Evolutionary conservation across 2,329 filamentous ascomycete species (phyloP), one percentile per base, ranked within the genome.

Genomic region (Sarocladium oryzae): DNA sequence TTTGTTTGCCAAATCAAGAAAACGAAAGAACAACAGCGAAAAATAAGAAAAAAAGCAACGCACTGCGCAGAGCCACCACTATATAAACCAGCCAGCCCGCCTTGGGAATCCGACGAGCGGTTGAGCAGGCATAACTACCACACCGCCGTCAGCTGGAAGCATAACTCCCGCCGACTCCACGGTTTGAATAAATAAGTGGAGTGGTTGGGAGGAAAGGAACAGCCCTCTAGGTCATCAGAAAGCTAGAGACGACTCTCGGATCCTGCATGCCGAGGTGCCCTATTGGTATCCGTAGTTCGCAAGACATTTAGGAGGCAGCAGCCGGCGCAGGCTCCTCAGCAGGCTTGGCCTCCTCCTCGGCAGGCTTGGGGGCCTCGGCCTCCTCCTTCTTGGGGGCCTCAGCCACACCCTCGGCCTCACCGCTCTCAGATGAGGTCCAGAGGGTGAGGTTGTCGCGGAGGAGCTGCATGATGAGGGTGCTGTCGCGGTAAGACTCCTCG

Each of bases 401-500:
- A 62, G 79, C 73, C 57, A 84, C 75, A 58, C 69, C 75, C 73
- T 92, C 88, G 55, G 80, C 78, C 72, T 96, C 92, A 64, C 78
- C 84, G 63, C 82, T 88, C 69, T 96, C 91, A 54, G 90, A 95
- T 61, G 91, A 96, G 63, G 91, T 96, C 91, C 91, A 96, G 72
- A 96, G 86, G 60, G 91, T 96, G 57, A 97, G 81, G 82, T 96
- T 97, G 79, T 96, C 92, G 69, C 92, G 89, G 71, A 97, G 86
- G 57, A 97, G 82, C 81, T 97, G 92, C 92, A 96, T 97, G 80
- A 97, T 96, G 64, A 97, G 84, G 54, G 92, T 97, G 84, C 90
- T 96, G 77, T 97, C 92, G 68, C 91, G 89, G 86, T 97, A 96
- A 55, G 89, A 95, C 79, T 97, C 92, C 79, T 96, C 92, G 55